phyloP scores from a whole-genome alignment of 352 stramenopile genomes.

The Peronospora tabacina region DNA sequence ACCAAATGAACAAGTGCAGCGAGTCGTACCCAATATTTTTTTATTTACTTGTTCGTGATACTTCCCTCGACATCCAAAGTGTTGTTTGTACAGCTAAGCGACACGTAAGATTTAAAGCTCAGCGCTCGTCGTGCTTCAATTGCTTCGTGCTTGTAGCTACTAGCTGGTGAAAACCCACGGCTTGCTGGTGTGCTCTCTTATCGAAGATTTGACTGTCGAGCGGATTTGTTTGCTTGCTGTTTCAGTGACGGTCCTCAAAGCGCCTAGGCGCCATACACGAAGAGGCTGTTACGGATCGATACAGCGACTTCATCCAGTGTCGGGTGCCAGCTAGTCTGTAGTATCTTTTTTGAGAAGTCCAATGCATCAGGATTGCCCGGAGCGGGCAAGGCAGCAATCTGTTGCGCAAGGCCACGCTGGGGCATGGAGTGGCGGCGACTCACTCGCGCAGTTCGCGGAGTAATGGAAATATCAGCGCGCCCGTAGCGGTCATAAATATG shows the following conservation, averaged over 20 bases:
- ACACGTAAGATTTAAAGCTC: constrained; percentile 2
- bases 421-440: constrained; percentile 64
- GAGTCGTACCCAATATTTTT: constrained; percentile 1
- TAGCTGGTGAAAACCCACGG: constrained; percentile 6
- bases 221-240: not conserved
- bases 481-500: constrained; percentile 88
- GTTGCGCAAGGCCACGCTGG: constrained; percentile 53
- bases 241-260: not conserved
- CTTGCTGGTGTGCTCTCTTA: constrained; percentile 13
- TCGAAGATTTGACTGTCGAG: constrained; percentile 8
- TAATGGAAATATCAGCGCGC: constrained; percentile 64
- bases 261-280: constrained; percentile 60
- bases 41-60: constrained; percentile 22
- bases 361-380: constrained; percentile 41
- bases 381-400: constrained; percentile 35
- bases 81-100: no score
- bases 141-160: constrained; percentile 14
- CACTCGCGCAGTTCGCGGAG: constrained; percentile 30
- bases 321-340: constrained; percentile 82
- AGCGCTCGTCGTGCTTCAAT: constrained; percentile 9
- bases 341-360: constrained; percentile 82
- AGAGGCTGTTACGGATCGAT: constrained; percentile 77
- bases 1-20: not conserved
- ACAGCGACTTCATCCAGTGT: constrained; percentile 73
- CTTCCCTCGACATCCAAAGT: constrained; percentile 18